Percentiles rank a stretch among this genome's conserved stretches.
These are phyloP conservation scores for Phytophthora hybrid DNA, from an alignment of 352 stramenopile species.

Conservation along the genomic window DNA sequence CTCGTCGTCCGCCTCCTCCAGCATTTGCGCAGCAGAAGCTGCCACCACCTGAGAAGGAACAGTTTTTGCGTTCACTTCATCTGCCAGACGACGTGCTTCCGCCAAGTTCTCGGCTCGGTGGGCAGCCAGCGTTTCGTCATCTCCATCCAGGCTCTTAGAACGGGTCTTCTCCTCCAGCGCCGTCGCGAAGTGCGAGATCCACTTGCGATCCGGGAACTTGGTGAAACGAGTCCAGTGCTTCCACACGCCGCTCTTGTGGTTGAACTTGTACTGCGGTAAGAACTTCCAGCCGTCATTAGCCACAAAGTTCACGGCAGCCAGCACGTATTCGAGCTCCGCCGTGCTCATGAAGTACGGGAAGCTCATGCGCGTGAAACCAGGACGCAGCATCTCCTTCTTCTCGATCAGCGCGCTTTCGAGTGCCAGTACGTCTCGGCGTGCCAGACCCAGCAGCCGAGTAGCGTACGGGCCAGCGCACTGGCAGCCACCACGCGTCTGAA, in stretches of 20 bases:
- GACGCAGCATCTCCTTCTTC: slow-evolving; percentile 94
- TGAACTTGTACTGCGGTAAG: slow-evolving; percentile 95
- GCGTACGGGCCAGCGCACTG: slow-evolving; percentile 95
- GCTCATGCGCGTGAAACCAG: slow-evolving; percentile 96
- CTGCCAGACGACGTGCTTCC: slow-evolving; percentile 45
- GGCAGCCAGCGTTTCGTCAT: slow-evolving; percentile 47
- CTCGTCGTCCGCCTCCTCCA: slow-evolving; percentile 58
- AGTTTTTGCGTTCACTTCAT: slow-evolving; percentile 34
- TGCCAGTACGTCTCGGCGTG: slow-evolving; percentile 60
- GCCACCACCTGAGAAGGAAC: slow-evolving; percentile 37
- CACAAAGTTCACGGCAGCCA: slow-evolving; percentile 95
- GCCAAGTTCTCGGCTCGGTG: slow-evolving; percentile 57
- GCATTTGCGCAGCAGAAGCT: slow-evolving; percentile 56
- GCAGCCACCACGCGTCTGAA: slow-evolving; percentile 83
- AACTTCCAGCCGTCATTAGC: slow-evolving; percentile 94
- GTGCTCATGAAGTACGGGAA: slow-evolving; percentile 90
- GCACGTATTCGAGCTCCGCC: slow-evolving; percentile 93
- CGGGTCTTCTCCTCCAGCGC: slow-evolving; percentile 35
- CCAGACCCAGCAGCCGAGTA: slow-evolving; percentile 93
- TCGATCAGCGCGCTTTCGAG: slow-evolving; percentile 92
- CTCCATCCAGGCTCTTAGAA: slow-evolving; percentile 31
- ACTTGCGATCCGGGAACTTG: slow-evolving; percentile 63
- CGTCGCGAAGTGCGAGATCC: slow-evolving; percentile 62
- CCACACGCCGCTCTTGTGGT: slow-evolving; percentile 96
- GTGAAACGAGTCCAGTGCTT: slow-evolving; percentile 77